Evolutionary conservation across 176 grass and related monocot genomes (phyloP).

Genomic region (Coix lacrymajobi): DNA sequence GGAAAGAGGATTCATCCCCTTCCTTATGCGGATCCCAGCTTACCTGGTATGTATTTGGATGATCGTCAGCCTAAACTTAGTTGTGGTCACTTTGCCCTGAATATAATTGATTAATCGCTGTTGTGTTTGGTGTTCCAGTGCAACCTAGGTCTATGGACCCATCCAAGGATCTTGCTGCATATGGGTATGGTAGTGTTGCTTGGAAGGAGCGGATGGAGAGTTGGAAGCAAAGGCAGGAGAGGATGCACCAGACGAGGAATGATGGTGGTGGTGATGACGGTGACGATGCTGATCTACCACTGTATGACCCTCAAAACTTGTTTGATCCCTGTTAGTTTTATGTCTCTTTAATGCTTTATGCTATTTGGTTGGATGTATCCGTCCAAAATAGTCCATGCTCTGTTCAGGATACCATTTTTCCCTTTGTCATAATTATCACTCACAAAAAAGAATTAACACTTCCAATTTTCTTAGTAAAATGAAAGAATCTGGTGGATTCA

Average conservation of each 20-base stretch:
- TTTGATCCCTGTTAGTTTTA: not conserved
- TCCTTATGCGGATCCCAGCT: slow-evolving; percentile 63
- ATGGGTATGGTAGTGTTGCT: slow-evolving; percentile 89
- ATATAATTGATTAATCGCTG: not conserved
- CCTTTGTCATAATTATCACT: not conserved
- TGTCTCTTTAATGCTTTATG: not conserved
- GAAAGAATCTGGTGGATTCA: not conserved
- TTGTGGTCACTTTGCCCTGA: not conserved
- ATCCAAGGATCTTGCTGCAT: slow-evolving; percentile 88
- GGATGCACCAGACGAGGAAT: slow-evolving; percentile 50
- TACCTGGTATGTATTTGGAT: slow-evolving; percentile 52
- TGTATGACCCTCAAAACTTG: slow-evolving; percentile 43
- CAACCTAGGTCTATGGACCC: slow-evolving; percentile 96
- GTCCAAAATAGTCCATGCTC: not conserved
- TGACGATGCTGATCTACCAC: slow-evolving; percentile 68
- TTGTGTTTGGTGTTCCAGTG: slow-evolving; percentile 44
- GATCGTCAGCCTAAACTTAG: not conserved
- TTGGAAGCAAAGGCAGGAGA: slow-evolving; percentile 93
- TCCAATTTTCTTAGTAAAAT: not conserved
- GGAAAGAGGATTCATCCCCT: slow-evolving; percentile 91
- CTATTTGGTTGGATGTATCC: not conserved
- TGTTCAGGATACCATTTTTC: not conserved
- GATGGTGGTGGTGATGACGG: slow-evolving; percentile 56
- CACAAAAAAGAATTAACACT: not conserved
- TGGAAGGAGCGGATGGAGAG: slow-evolving; percentile 93